phyloP scores from a whole-genome alignment of 441 rosid species.

The Aquilaria agallochum region DNA sequence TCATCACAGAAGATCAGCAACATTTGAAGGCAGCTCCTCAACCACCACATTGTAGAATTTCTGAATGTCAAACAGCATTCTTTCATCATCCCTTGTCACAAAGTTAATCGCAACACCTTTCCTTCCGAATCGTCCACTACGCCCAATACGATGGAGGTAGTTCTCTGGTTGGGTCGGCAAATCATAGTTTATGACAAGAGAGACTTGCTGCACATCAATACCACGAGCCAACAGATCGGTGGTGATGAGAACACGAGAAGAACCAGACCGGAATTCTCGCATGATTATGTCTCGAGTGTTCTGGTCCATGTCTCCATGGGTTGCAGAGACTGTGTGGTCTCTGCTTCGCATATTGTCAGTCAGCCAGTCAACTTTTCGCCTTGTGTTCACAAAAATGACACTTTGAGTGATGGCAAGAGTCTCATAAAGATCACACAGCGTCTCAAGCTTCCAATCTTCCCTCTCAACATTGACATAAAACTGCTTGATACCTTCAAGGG shows the following conservation, averaged over 20 bases:
- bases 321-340: conserved; percentile 60
- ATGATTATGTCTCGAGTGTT: conserved; percentile 54
- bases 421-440: conserved; percentile 47
- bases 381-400: conserved; percentile 57
- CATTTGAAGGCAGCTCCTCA: conserved; percentile 51
- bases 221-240: conserved; percentile 58
- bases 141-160: conserved; percentile 58
- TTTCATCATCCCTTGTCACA: conserved; percentile 44
- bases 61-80: conserved; percentile 54
- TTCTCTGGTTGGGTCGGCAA: conserved; percentile 60
- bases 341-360: conserved; percentile 54
- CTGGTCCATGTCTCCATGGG: conserved; percentile 65
- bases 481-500: conserved; percentile 68
- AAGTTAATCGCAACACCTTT: conserved; percentile 62
- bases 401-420: conserved; percentile 62
- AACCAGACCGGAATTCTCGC: conserved; percentile 59
- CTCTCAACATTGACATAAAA: conserved; percentile 41
- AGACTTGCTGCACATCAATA: conserved; percentile 61
- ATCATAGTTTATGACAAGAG: conserved; percentile 59
- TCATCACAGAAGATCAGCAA: conserved; percentile 47
- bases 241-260: conserved; percentile 57
- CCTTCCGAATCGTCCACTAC: conserved; percentile 62
- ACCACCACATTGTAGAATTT: conserved; percentile 51
- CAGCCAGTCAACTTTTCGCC: conserved; percentile 65
- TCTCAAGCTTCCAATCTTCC: conserved; percentile 52